phyloP scores from a whole-genome alignment of 2,329 filamentous ascomycete species.

The Dendryphion nanum region DNA sequence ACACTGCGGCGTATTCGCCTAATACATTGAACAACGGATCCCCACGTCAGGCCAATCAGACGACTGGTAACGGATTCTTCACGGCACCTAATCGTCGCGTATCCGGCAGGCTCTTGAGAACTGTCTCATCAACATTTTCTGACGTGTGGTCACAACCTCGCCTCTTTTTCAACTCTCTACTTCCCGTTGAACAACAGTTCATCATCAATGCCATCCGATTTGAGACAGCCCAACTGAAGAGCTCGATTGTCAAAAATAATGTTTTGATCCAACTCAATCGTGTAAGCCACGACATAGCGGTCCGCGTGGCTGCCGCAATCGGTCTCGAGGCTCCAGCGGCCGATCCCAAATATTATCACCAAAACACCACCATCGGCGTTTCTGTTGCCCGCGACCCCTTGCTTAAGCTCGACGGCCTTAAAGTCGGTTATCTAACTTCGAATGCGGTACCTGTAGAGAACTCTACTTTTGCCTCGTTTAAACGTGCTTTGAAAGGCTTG shows the following conservation, averaged over 20 bases:
- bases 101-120: constrained; percentile 56
- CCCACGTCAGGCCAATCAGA: constrained; percentile 66
- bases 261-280: constrained; percentile 68
- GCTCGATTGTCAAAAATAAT: constrained; percentile 60
- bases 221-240: constrained; percentile 62
- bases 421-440: constrained; percentile 62
- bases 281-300: constrained; percentile 65
- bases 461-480: constrained; percentile 56
- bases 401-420: constrained; percentile 60
- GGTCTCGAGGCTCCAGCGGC: constrained; percentile 58
- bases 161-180: constrained; percentile 72
- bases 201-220: constrained; percentile 72
- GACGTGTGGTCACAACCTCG: constrained; percentile 72
- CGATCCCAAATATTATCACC: constrained; percentile 65
- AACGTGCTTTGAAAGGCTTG: constrained; percentile 46
- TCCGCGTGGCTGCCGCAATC: constrained; percentile 62
- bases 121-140: constrained; percentile 62
- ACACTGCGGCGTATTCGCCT: constrained; percentile 63
- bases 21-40: constrained; percentile 65
- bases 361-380: constrained; percentile 63
- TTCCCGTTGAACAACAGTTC: constrained; percentile 66
- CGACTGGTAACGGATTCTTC: constrained; percentile 66
- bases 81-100: constrained; percentile 58
- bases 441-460: constrained; percentile 40
- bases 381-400: constrained; percentile 60